These are phyloP conservation scores for Daedaleopsis nitida DNA, from an alignment of 768 basidiomycete genomes.

Conservation along the genomic window DNA sequence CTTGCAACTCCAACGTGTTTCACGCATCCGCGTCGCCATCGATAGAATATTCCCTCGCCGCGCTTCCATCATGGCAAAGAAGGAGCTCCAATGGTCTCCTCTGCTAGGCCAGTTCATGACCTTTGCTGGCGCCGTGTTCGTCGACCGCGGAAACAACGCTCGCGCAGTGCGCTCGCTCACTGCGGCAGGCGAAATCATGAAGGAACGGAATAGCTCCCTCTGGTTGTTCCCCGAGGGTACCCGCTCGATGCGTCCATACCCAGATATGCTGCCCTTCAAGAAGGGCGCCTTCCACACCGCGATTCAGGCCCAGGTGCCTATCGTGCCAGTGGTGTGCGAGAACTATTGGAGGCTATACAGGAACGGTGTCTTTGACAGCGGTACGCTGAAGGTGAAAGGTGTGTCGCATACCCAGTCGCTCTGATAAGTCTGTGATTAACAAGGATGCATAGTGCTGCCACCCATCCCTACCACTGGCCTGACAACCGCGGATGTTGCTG, in stretches of 20 bases:
- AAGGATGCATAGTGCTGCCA: conserved; percentile 70
- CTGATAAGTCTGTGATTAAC: conserved; percentile 3
- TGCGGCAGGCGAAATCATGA: conserved; percentile 80
- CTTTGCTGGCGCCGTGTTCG: conserved; percentile 86
- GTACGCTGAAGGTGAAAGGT: conserved; percentile 84
- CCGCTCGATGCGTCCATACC: conserved; percentile 64
- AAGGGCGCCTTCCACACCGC: conserved; percentile 99
- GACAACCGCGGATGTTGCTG: conserved; percentile 66
- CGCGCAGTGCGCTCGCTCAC: conserved; percentile 75
- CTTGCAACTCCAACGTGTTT: conserved; percentile 9
- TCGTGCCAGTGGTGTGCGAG: conserved; percentile 90
- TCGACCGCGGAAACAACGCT: conserved; percentile 82
- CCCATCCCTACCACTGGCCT: conserved; percentile 79
- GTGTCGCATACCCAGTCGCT: conserved; percentile 23
- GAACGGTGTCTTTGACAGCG: conserved; percentile 72
- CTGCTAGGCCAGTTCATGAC: conserved; percentile 88
- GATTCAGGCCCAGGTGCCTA: conserved; percentile 85
- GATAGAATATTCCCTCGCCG: conserved; percentile 77
- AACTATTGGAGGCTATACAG: conserved; percentile 92
- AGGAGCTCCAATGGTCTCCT: conserved; percentile 82
- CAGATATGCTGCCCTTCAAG: conserved; percentile 85
- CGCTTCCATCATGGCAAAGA: conserved; percentile 91
- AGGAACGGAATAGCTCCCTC: conserved; percentile 65
- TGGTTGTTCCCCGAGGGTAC: conserved; percentile 99
- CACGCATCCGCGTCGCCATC: conserved; percentile 6